Evolutionary conservation across 73 alveolate species (phyloP).

Genomic region (Effrenium voratum): DNA sequence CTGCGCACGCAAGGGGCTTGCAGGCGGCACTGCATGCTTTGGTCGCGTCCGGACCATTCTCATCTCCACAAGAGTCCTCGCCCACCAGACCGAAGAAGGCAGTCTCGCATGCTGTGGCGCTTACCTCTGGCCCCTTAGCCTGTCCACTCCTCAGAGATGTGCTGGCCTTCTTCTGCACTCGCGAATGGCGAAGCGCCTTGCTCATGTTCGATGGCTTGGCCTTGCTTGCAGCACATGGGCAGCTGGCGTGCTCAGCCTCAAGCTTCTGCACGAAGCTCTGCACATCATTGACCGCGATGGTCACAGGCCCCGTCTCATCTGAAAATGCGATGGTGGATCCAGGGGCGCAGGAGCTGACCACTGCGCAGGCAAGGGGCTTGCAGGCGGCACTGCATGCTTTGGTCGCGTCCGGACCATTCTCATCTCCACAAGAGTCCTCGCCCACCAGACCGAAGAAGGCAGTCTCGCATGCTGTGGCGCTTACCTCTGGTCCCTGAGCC

Average conservation of each 20-base stretch:
- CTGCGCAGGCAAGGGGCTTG: background rate
- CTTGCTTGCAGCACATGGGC: background rate
- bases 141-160: background rate
- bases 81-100: background rate
- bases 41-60: background rate
- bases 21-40: constrained; percentile 9
- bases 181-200: background rate
- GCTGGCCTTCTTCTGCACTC: background rate
- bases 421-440: background rate
- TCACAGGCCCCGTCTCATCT: background rate
- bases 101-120: background rate
- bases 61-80: background rate
- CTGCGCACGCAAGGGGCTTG: background rate
- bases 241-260: background rate
- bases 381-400: background rate
- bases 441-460: background rate
- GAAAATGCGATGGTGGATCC: background rate
- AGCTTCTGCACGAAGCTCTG: background rate
- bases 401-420: background rate
- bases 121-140: background rate
- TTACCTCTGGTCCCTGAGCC: too few relatives aligned
- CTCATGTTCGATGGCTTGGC: background rate
- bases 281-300: background rate
- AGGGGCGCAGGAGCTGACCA: background rate
- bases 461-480: background rate